Evolutionary conservation across 1,284 basidiomycete genomes (phyloP).

Genomic region (Ustilago shanxiensis): DNA sequence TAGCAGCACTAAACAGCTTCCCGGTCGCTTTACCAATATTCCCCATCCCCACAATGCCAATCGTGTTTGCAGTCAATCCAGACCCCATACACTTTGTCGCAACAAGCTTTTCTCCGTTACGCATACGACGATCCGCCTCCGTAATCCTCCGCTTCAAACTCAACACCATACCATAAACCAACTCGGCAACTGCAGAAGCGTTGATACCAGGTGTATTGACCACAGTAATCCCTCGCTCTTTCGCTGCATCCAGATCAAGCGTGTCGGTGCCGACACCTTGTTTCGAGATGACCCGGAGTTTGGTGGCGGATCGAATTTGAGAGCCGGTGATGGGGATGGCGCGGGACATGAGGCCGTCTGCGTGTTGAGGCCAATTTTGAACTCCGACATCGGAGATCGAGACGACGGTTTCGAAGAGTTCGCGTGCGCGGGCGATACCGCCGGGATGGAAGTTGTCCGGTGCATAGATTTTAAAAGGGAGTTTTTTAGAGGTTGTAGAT

Average conservation of each 20-base stretch:
- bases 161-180: slow-evolving; percentile 2
- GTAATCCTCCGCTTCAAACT: slow-evolving; percentile 11
- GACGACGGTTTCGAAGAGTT: slow-evolving; percentile 6
- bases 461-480: slow-evolving; percentile 8
- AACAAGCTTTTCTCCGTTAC: background rate
- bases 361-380: slow-evolving; percentile 11
- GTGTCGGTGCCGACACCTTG: slow-evolving; percentile 7
- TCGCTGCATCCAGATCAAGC: background rate
- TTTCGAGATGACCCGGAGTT: slow-evolving; percentile 7
- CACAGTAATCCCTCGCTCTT: slow-evolving; percentile 1
- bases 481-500: background rate
- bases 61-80: background rate
- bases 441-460: slow-evolving; percentile 13
- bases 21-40: slow-evolving; percentile 11
- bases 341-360: slow-evolving; percentile 11
- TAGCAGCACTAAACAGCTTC: slow-evolving; percentile 3
- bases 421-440: slow-evolving; percentile 9
- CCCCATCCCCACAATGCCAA: slow-evolving; percentile 12
- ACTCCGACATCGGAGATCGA: background rate
- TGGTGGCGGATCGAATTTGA: slow-evolving; percentile 8
- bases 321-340: slow-evolving; percentile 10
- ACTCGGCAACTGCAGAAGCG: slow-evolving; percentile 5
- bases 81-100: slow-evolving; percentile 13
- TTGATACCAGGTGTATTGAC: slow-evolving; percentile 11
- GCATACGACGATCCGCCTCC: slow-evolving; percentile 9